Evolutionary conservation across 2,329 filamentous ascomycete species (phyloP), one percentile per base, ranked within the genome.

Genomic region (Oidium heveae): DNA sequence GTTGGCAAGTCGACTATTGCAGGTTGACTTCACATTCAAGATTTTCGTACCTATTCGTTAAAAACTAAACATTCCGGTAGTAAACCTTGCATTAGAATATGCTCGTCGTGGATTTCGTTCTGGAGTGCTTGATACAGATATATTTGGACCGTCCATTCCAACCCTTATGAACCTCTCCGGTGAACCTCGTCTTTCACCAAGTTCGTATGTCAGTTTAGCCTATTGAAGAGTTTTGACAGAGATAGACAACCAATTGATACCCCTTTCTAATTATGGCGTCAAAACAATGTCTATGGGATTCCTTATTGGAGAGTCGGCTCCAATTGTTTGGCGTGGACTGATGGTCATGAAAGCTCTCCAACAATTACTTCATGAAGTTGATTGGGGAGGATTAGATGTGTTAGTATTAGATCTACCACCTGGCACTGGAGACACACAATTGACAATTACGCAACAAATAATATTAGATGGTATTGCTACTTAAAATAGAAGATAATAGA

Each of bases 241-340:
- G 15, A 16, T 58, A 85, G 78, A 83, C 61, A 87, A 88, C 63
- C 81, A 87, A 62, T 74, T 98, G 3, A 64, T 96, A 1, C 91
- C 91, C 0, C 70, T 98, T 24, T 87, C 84, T 22, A 94, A 94
- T 65, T 96, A 96, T 70, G 91, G 91, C 43, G 76, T 98, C 55
- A 93, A 93, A 68, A 93, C 87, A 55, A 98, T 98, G 91, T 95
- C 88, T 0, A 96, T 98, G 85, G 91, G 91, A 52, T 96, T 94
- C 60, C 74, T 98, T 0, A 79, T 94, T 1, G 77, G 77, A 20
- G 81, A 86, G 59, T 75, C 79, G 12, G 83, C 85, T 5, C 86
- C 88, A 0, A 83, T 98, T 16, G 88, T 91, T 34, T 98, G 91
- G 91, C 79, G 91, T 53, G 91, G 91, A 0, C 75, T 94, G 2